Conservation (phyloP, 2,329 filamentous ascomycete genomes). For the Penicillium capsulatum region DNA sequence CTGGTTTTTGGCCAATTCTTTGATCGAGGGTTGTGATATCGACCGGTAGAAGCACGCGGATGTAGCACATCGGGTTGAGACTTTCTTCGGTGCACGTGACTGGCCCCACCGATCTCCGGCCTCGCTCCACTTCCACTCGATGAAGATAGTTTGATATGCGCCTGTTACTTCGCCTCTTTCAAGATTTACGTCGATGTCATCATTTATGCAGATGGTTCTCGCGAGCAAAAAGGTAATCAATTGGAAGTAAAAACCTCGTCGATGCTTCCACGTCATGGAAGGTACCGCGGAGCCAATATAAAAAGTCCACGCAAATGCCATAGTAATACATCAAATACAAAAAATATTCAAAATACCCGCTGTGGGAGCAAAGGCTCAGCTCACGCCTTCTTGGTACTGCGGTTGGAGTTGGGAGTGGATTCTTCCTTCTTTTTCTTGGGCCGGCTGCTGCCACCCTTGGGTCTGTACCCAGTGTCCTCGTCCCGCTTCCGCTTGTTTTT, state of each 20-base stretch:
- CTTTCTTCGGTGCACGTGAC: neutral
- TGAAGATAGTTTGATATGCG: too few species aligned
- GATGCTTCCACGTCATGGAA: neutral
- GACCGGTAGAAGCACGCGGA: neutral
- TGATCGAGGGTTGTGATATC: neutral
- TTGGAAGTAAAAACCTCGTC: neutral
- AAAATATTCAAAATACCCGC: neutral
- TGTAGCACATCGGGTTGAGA: neutral
- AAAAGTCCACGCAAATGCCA: conserved; percentile 6
- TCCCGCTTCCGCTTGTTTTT: conserved; percentile 48
- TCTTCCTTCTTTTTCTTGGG: conserved; percentile 43
- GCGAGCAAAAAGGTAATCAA: too few species aligned
- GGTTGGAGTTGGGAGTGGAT: conserved; percentile 29
- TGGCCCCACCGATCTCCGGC: too few species aligned
- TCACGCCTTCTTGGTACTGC: conserved; percentile 31
- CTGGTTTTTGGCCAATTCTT: neutral
- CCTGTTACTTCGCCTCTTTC: too few species aligned
- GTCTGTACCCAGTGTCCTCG: conserved; percentile 45
- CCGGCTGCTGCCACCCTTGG: conserved; percentile 44
- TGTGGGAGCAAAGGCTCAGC: neutral
- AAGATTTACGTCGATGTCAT: too few species aligned
- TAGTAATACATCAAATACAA: conserved; percentile 16
- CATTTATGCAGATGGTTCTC: too few species aligned
- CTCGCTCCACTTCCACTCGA: too few species aligned
- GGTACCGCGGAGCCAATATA: neutral